Evolutionary conservation across 768 basidiomycete genomes (phyloP), one percentile per base, ranked within the genome.

Genomic region (Lactarius quietus): DNA sequence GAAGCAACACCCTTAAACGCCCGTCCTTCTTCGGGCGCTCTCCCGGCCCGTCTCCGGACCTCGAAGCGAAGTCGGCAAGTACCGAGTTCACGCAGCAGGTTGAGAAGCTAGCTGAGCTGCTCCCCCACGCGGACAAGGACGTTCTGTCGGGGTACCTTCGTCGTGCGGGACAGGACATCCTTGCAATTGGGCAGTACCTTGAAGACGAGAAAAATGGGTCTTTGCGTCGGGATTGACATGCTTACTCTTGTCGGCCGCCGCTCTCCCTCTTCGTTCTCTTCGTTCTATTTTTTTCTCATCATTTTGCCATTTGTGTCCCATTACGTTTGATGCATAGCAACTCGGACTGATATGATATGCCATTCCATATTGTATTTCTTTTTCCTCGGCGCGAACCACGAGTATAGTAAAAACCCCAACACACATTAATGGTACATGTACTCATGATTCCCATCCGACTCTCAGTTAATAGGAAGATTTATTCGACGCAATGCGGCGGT

Each of bases 181-280:
- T 90, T 51, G 92, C 92, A n/a, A 91, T 93, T 70, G 90, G 90
- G 18, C 88, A 90, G 72, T 93, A 91, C 73, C 78, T 93, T 14
- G 91, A 92, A 68, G 92, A 93, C 68, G 89, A 92, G 73, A 88
- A 87, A 77, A 89, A 87, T 71, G 90, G 90, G 36, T 81, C 78
- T 54, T 72, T 92, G 56, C 78, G 80, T 64, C 67, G 73, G 41
- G 70, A 72, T 53, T 76, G 64, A 70, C 69, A 64, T 62, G 38
- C 15, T 38, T 18, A 18, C 39, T 41, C 48, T 43, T 45, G 39
- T 43, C 33, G 1, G 38, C 65, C 70, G 62, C 31, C 53, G n/a
- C 41, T 12, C 14, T 7, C n/a, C 15, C 45, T 57, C 4, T 64
- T 59, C 62, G 3, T 18, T 7, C 18, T 52, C 14, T 66, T 28